Evolutionary conservation across 176 grass and related monocot genomes (phyloP).

Genomic region (Calamus simplicifolius): DNA sequence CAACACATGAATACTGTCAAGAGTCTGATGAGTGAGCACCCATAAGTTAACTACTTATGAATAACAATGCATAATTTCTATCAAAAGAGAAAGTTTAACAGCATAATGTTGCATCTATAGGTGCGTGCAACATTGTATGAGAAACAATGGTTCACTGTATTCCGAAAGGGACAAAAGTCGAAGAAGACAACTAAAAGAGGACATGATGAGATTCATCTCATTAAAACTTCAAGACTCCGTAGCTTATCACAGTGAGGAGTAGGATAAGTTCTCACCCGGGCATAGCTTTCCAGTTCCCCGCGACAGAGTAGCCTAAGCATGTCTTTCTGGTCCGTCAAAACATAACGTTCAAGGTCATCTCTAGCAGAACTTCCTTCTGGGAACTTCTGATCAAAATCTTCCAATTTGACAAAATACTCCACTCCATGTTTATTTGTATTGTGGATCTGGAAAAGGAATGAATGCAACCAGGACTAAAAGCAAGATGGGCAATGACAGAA

Average conservation of each 20-base stretch:
- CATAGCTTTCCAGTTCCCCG: slow-evolving; percentile 47
- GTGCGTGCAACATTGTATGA: too few species aligned
- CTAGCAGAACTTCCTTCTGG: slow-evolving; percentile 47
- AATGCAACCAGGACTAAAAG: slow-evolving; percentile 47
- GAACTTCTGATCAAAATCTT: slow-evolving; percentile 73
- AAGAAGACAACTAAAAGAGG: not conserved
- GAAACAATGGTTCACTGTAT: too few species aligned
- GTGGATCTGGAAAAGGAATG: slow-evolving; percentile 38
- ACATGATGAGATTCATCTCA: slow-evolving; percentile 21
- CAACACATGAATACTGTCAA: too few species aligned
- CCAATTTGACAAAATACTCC: slow-evolving; percentile 67
- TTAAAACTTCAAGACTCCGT: slow-evolving; percentile 25
- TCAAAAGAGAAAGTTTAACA: too few species aligned
- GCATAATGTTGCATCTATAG: too few species aligned
- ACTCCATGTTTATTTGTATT: slow-evolving; percentile 66
- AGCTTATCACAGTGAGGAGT: slow-evolving; percentile 77
- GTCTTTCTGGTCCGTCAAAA: slow-evolving; percentile 67
- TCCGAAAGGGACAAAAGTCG: not conserved
- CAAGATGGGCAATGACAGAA: slow-evolving; percentile 45
- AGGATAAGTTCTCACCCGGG: slow-evolving; percentile 53
- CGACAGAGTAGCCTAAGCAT: slow-evolving; percentile 51
- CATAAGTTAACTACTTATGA: too few species aligned
- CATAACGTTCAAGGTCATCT: slow-evolving; percentile 53
- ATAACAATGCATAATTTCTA: too few species aligned
- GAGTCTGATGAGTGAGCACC: too few species aligned